Conservation (phyloP, 495 filamentous ascomycete species). For the Xeromyces bisporus region DNA sequence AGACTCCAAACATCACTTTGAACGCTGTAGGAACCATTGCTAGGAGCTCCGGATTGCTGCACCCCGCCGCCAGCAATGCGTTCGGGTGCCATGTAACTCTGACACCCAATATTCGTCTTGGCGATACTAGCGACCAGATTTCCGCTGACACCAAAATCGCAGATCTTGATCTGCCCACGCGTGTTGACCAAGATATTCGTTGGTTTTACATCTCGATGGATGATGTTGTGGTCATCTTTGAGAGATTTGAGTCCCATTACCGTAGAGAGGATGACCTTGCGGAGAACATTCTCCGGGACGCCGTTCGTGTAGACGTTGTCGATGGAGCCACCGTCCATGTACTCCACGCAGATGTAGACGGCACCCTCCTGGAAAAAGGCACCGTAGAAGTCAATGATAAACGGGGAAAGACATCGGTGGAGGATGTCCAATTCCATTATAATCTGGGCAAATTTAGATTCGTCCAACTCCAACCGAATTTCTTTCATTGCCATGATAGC, state of each 20-base stretch:
- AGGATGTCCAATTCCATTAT: conserved; percentile 97
- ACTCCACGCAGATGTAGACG: conserved; percentile 98
- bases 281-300: conserved; percentile 72
- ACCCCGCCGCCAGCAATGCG: conserved; percentile 76
- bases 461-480: conserved; percentile 89
- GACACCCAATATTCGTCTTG: conserved; percentile 97
- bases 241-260: conserved; percentile 79
- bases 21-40: conserved; percentile 82
- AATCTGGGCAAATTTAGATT: conserved; percentile 90
- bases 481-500: conserved; percentile 99
- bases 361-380: conserved; percentile 98
- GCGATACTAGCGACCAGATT: conserved; percentile 96
- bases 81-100: conserved; percentile 99
- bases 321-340: conserved; percentile 98
- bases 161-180: conserved; percentile 87
- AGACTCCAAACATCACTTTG: conserved; percentile 98
- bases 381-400: conserved; percentile 96
- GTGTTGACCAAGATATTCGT: conserved; percentile 93
- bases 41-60: conserved; percentile 53
- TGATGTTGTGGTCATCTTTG: conserved; percentile 99
- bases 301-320: conserved; percentile 94
- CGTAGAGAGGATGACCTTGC: conserved; percentile 83
- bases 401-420: conserved; percentile 85
- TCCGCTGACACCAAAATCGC: conserved; percentile 94
- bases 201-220: conserved; percentile 96